Percentiles rank a stretch among this genome's conserved stretches.
Conservation (phyloP, 2,329 filamentous ascomycete genomes). For the Talaromyces albobiverticillius region DNA sequence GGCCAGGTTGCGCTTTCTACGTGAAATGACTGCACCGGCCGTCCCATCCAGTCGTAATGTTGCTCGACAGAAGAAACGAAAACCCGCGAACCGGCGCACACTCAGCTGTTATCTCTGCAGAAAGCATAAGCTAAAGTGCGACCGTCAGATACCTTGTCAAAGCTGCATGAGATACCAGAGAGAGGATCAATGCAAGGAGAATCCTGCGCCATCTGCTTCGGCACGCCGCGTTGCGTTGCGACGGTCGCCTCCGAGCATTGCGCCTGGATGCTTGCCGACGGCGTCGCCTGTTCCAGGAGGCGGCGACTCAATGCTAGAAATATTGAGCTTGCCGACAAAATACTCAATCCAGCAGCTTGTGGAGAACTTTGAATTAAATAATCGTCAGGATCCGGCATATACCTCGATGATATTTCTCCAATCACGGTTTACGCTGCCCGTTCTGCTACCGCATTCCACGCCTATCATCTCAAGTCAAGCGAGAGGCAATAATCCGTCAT, state of each 20-base stretch:
- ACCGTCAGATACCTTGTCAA: conserved; percentile 30
- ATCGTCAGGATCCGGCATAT: conserved; percentile 1
- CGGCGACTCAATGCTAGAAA: conserved; percentile 2
- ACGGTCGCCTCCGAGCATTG: conserved; percentile 5
- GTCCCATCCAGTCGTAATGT: background rate
- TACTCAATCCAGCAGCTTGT: background rate
- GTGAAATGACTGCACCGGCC: conserved; percentile 5
- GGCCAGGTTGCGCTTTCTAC: no score
- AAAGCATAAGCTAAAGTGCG: conserved; percentile 31
- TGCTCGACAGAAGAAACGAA: conserved; percentile 4
- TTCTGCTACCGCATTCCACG: conserved; percentile 6
- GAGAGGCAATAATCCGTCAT: background rate
- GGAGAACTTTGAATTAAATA: background rate
- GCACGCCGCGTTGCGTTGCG: conserved; percentile 4
- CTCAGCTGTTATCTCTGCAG: conserved; percentile 32
- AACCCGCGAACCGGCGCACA: conserved; percentile 16
- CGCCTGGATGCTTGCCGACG: background rate
- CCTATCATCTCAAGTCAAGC: conserved; percentile 3
- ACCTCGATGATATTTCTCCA: conserved; percentile 3
- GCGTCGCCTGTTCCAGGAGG: background rate
- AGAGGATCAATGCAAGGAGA: conserved; percentile 28
- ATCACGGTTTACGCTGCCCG: conserved; percentile 7
- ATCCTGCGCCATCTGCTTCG: conserved; percentile 25
- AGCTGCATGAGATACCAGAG: conserved; percentile 29
- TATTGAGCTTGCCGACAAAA: background rate